Evolutionary conservation across 169 alveolate species (phyloP), one percentile per base, ranked within the genome.

Genomic region (Cyclospora cayetanensis): DNA sequence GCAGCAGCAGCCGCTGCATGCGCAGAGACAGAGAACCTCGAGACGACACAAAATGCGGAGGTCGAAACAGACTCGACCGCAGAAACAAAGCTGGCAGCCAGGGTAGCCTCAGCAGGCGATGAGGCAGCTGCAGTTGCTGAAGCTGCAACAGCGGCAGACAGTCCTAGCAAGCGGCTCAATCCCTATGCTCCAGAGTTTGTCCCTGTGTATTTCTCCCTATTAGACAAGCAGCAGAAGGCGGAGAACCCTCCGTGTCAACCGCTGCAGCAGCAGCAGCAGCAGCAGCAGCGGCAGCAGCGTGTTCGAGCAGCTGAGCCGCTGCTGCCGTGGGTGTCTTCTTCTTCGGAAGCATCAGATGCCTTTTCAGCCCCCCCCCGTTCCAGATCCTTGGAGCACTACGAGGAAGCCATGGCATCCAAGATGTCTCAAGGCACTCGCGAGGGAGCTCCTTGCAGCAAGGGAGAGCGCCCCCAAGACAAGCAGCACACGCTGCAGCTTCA

Each of bases 131-230:
- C 82, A 27, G 82, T 52, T n/a, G 82, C 82, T 18, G 82, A 46
- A 70, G 82, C 82, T n/a, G 82, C 82, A 70, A 52, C 52, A 70
- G 82, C 82, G 37, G 82, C 82, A 70, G 82, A 4, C 3, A 65
- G 39, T 18, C n/a, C 35, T 65, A n/a, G 34, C 22, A 65, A 65
- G 37, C 18, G 76, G 9, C 76, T 65, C 41, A 65, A 65, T 65
- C 76, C 76, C 18, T 27, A 65, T 18, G 76, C 76, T 31, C 76
- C 76, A 27, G 76, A 65, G 31, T 65, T 65, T 41, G 76, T 65
- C 18, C 76, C 76, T 65, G 76, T 31, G 18, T 65, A 27, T 31
- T 27, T 41, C 31, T 2, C 31, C 76, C 76, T 41, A 2, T 65
- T 65, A 41, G 42, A 12, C 37, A 27, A 70, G 29, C 82, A 70